Percentiles rank a stretch among this genome's conserved stretches.
Conservation (phyloP, 176 grass and related monocot species). For the Luzula sylvatica region DNA sequence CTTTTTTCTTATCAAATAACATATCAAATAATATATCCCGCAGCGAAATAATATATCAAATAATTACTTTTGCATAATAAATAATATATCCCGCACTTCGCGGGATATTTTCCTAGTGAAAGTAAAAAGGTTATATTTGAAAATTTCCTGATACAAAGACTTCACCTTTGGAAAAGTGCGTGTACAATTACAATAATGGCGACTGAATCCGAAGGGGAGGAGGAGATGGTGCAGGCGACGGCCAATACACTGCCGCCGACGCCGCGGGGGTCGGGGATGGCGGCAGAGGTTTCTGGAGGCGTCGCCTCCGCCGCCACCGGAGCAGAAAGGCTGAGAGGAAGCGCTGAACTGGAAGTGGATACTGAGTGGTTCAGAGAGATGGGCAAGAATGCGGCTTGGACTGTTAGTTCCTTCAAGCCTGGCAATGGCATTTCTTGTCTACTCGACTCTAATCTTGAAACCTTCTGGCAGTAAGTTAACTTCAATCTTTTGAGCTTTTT, state of each 20-base stretch:
- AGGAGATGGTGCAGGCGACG: constrained; percentile 39
- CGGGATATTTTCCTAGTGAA: no score
- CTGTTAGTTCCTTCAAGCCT: constrained; percentile 89
- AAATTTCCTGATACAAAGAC: no score
- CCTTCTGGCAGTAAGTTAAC: constrained; percentile 49
- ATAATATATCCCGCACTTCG: no score
- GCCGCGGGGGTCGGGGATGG: constrained; percentile 14
- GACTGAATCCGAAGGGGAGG: constrained; percentile 81
- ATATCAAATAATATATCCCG: no score
- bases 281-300: constrained; percentile 12
- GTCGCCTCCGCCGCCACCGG: not conserved
- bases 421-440: constrained; percentile 74
- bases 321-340: constrained; percentile 35
- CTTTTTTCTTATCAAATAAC: no score
- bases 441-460: constrained; percentile 72
- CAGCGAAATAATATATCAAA: no score
- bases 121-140: no score
- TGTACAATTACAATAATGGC: constrained; percentile 16
- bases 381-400: constrained; percentile 81
- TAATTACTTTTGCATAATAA: no score
- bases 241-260: not conserved
- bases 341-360: constrained; percentile 42
- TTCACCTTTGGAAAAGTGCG: no score
- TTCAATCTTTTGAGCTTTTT: not conserved
- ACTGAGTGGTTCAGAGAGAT: constrained; percentile 55